Base-by-base conservation (phyloP, 2,329 filamentous ascomycete species). In the Talaromyces sp. region DNA sequence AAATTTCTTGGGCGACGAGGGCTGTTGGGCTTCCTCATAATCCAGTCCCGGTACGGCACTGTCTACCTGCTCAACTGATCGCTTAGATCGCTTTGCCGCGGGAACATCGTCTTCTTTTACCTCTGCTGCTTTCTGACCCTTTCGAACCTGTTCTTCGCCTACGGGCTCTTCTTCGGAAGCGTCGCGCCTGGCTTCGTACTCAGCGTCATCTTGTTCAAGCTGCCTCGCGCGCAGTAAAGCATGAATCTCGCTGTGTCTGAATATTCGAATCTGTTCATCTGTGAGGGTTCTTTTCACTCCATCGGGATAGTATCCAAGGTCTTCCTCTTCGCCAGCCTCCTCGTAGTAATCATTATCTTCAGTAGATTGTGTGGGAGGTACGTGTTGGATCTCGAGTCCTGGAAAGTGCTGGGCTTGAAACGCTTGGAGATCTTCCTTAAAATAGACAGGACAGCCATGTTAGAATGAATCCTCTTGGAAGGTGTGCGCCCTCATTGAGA, bases 231-330 rank as follows among this genome's bases (percentile, higher is more conserved):
- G 83, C 22, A 89, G 77, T 35, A 96, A 76, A 11, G 83, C 75
- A 66, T 94, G 86, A 19, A 96, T 82, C 71, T 97, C 93, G 2
- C 89, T 93, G 68, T 95, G 90, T 56, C 92, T 83, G 70, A 97
- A 97, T 56, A 96, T 93, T 48, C 85, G 84, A 62, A 97, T 90
- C 76, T 97, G 90, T 63, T 91, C 89, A 66, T 97, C 90, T 9
- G 92, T 97, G 64, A 97, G 79, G 16, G 91, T 96, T 36, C 93
- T 87, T 69, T 94, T 94, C 56, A 86, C 84, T 3, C 93, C 92
- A 66, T 97, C 92, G 1, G 83, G 74, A 62, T 97, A 97, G 71
- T 90, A 93, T 16, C 91, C 93, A 14, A 97, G 77, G 1, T 76
- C 84, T 65, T 90, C 88, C 16, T 73, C 65, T 5, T 73, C 70